These are phyloP conservation scores for Circinella umbellata DNA, from an alignment of 371 early-diverging fungal genomes.

Conservation along the genomic window DNA sequence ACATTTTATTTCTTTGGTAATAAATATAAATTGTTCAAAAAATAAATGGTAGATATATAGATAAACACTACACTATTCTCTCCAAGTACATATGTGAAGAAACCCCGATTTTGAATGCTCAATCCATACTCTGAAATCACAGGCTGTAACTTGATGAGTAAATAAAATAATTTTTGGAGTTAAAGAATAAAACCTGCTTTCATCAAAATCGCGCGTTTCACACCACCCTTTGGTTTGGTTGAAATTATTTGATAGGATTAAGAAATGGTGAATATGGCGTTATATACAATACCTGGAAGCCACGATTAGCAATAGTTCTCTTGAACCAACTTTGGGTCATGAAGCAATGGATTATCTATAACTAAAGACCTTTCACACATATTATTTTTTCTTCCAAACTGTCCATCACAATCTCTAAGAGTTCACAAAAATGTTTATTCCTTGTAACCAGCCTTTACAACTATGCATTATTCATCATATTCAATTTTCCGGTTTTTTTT, in stretches of 20 bases:
- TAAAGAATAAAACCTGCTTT: constrained; percentile 10
- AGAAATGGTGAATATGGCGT: constrained; percentile 23
- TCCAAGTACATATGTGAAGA: neutral
- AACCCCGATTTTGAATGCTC: neutral
- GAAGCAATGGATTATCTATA: constrained; percentile 19
- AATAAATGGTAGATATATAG: too few species aligned
- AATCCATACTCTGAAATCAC: neutral
- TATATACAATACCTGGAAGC: constrained; percentile 13
- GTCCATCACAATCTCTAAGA: constrained; percentile 6
- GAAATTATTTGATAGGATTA: constrained; percentile 20
- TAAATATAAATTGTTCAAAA: too few species aligned
- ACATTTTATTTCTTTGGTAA: too few species aligned
- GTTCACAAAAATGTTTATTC: constrained; percentile 12
- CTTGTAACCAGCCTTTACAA: constrained; percentile 1
- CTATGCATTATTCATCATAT: neutral
- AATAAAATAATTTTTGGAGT: constrained; percentile 4
- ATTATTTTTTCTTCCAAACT: constrained; percentile 6
- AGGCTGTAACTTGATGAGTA: neutral
- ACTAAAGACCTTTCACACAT: constrained; percentile 1
- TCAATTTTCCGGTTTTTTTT: constrained; percentile 4
- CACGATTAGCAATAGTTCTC: constrained; percentile 2
- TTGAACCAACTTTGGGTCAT: constrained; percentile 1
- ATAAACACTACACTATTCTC: too few species aligned
- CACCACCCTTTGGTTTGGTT: constrained; percentile 1
- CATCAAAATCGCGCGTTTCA: neutral